Base-by-base conservation (phyloP, 352 stramenopile species). In the Globisporangium parvum region DNA sequence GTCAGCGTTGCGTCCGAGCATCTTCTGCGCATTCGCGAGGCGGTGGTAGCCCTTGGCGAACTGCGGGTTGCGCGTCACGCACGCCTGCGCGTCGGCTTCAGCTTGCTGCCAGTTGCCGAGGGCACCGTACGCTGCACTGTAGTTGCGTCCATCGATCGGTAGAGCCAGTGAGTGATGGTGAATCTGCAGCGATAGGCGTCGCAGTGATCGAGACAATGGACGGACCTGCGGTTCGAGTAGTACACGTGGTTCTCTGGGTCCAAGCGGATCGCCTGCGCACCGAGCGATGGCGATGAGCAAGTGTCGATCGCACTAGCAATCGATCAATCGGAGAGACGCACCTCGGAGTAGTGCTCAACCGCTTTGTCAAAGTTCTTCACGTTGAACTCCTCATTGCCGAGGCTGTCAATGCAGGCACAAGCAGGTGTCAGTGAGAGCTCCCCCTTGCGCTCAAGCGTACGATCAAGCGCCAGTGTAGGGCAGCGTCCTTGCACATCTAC, bases 381-480 rank as follows among this genome's bases (percentile, higher is more conserved):
- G 56, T 90, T 93, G 65, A 93, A 93, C 63, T 93, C 83, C 45
- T 91, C 80, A 59, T 93, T 93, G 24, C 83, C 83, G 31, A 93
- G 70, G 21, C 76, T 88, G 47, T 42, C 17, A 14, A 59, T 42
- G 51, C 26, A 14, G 24, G 57, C 23, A 20, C 31, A 59, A 14
- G 39, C 8, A 20, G 35, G 5, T 49, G 44, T 15, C 4, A n/a
- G 23, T 51, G 8, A 23, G 46, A 11, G n/a, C 14, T 42, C 17
- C 39, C 39, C 39, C 39, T 20, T 42, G 39, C 17, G 31, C 31
- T 37, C 31, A 11, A n/a, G n/a, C 12, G 6, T 42, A n/a, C 14
- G 39, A 11, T 11, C 31, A 11, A 11, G 8, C 31, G 8, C 31
- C 31, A 11, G 31, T 37, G 6, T 12, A 37, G 11, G 31, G 8